These are phyloP conservation scores for Euryodendron excelsum DNA, from an alignment of 148 eudicot genomes.

Conservation along the genomic window DNA sequence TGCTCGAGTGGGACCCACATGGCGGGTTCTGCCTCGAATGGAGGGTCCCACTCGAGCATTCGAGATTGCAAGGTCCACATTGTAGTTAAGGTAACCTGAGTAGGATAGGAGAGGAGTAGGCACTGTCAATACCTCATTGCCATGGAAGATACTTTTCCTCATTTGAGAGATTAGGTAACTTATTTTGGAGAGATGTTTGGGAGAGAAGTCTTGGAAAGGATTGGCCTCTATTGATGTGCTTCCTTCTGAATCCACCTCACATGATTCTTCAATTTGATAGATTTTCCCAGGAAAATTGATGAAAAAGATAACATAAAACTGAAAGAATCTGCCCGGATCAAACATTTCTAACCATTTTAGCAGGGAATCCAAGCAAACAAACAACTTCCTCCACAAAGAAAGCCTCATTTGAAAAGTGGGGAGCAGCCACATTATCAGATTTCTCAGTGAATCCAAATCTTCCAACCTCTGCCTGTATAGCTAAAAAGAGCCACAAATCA, in stretches of 20 bases:
- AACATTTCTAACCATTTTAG: constrained; percentile 3
- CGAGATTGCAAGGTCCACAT: not conserved
- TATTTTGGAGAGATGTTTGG: not conserved
- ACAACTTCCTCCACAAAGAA: not conserved
- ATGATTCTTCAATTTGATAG: not conserved
- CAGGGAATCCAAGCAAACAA: not conserved
- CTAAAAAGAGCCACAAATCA: not conserved
- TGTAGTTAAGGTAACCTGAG: not conserved
- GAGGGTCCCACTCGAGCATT: not conserved
- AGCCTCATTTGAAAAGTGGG: not conserved
- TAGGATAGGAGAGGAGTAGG: not conserved
- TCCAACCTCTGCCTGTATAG: not conserved
- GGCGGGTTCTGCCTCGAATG: not conserved
- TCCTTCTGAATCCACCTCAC: too few relatives aligned
- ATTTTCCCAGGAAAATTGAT: not conserved
- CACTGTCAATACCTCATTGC: not conserved
- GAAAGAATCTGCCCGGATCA: not conserved
- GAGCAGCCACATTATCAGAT: not conserved
- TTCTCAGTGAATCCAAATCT: not conserved
- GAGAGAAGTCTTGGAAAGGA: too few relatives aligned
- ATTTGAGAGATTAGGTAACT: not conserved
- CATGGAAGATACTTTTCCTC: not conserved
- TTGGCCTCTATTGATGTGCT: too few relatives aligned
- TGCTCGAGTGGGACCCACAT: not conserved
- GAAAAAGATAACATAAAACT: not conserved